A percentile compares a stretch with the other conserved stretches of the same genome.
phyloP scores from a whole-genome alignment of 305 asterid species.

The Fraxinus platypoda region DNA sequence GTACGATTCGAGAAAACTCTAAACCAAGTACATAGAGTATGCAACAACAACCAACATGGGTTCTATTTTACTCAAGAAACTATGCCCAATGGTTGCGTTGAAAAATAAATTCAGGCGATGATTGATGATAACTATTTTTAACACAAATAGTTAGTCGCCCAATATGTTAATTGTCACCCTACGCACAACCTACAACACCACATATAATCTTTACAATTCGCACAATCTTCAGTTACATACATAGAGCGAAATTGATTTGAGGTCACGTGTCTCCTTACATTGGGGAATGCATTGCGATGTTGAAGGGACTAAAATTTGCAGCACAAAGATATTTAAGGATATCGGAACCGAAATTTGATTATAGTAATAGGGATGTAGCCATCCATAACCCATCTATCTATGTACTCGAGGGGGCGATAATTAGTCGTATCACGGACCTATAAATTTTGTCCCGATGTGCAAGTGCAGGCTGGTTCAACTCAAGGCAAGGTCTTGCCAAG shows the following conservation, averaged over 20 bases:
- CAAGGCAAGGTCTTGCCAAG: too few relatives aligned
- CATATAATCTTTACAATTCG: background rate
- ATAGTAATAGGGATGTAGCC: too few relatives aligned
- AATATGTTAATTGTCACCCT: background rate
- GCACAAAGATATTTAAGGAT: background rate
- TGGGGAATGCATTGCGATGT: background rate
- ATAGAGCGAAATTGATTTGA: background rate
- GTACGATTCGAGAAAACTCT: background rate
- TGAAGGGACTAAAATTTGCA: background rate
- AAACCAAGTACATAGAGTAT: background rate
- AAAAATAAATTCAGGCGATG: background rate
- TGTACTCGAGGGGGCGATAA: too few relatives aligned
- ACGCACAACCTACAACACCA: background rate
- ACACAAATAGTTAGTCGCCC: background rate
- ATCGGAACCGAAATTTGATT: background rate
- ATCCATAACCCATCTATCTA: too few relatives aligned
- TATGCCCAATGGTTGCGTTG: background rate
- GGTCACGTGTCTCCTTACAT: background rate
- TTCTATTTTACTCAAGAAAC: background rate
- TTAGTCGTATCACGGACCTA: too few relatives aligned
- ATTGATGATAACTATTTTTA: background rate
- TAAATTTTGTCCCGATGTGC: too few relatives aligned
- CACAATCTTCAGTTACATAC: background rate
- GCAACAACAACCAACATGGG: background rate
- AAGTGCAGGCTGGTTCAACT: too few relatives aligned